These are phyloP conservation scores for Pleurotus ostreatus DNA, from an alignment of 768 basidiomycete genomes.

Conservation along the genomic window DNA sequence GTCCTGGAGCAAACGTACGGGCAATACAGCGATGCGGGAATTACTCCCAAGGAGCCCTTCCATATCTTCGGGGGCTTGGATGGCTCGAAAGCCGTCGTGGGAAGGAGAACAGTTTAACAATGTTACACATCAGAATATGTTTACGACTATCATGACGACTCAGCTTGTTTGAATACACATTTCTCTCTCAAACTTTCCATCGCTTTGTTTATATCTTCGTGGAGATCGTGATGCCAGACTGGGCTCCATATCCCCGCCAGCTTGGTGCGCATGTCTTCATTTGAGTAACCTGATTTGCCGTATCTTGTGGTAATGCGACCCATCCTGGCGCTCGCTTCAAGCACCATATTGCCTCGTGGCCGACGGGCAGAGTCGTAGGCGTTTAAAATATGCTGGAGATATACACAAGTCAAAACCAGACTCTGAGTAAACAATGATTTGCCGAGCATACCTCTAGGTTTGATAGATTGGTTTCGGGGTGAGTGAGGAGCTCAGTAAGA, in stretches of 20 bases:
- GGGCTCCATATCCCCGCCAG: slow-evolving; percentile 39
- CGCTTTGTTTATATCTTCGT: slow-evolving; percentile 32
- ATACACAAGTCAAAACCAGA: background rate
- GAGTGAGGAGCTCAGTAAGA: slow-evolving; percentile 40
- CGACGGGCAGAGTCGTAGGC: slow-evolving; percentile 42
- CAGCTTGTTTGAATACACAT: slow-evolving; percentile 7
- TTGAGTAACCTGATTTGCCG: slow-evolving; percentile 26
- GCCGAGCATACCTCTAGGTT: slow-evolving; percentile 35
- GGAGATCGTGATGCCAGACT: slow-evolving; percentile 47
- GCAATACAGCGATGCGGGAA: slow-evolving; percentile 4
- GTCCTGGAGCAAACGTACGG: slow-evolving; percentile 18
- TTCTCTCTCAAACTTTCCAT: slow-evolving; percentile 10
- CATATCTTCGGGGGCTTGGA: no score
- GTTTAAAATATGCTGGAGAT: slow-evolving; percentile 36
- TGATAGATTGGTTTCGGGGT: slow-evolving; percentile 31
- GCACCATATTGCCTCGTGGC: slow-evolving; percentile 47
- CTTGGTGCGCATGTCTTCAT: slow-evolving; percentile 27
- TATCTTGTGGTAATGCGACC: slow-evolving; percentile 43
- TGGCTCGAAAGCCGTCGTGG: no score
- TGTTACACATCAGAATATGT: no score
- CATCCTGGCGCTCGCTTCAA: slow-evolving; percentile 30
- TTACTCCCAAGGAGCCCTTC: background rate
- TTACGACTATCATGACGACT: no score
- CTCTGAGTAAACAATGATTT: no score
- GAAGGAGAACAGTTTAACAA: no score